Percentiles rank a stretch among this genome's conserved stretches.
These are phyloP conservation scores for Dichotomopilus funicola DNA, from an alignment of 2,329 filamentous ascomycete genomes.

Conservation along the genomic window DNA sequence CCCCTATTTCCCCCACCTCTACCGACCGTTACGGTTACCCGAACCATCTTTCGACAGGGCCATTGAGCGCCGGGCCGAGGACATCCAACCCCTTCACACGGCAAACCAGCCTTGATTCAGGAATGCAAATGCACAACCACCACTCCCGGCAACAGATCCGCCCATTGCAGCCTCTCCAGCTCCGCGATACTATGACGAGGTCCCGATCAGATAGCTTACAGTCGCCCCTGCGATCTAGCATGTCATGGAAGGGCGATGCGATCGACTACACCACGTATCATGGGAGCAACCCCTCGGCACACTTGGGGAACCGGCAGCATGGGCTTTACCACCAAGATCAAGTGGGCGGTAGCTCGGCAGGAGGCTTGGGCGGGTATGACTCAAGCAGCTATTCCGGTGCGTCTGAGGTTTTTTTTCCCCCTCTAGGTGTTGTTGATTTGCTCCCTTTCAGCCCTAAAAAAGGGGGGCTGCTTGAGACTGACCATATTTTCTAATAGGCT, in stretches of 20 bases:
- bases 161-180: constrained; percentile 51
- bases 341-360: constrained; percentile 34
- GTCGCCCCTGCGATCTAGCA: constrained; percentile 52
- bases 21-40: constrained; percentile 50
- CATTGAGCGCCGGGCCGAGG: constrained; percentile 42
- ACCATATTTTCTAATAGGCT: constrained; percentile 24
- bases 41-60: constrained; percentile 38
- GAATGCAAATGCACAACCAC: constrained; percentile 40
- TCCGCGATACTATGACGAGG: constrained; percentile 51
- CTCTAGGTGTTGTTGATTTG: too few relatives aligned
- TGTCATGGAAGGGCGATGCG: constrained; percentile 57
- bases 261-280: constrained; percentile 52
- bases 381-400: constrained; percentile 45
- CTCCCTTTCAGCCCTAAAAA: too few relatives aligned
- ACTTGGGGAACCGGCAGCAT: constrained; percentile 40
- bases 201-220: constrained; percentile 53
- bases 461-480: too few relatives aligned
- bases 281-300: constrained; percentile 40
- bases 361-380: constrained; percentile 43
- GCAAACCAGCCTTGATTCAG: constrained; percentile 40
- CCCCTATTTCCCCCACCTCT: constrained; percentile 49
- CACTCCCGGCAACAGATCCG: constrained; percentile 41
- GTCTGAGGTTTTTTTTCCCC: constrained; percentile 23
- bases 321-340: constrained; percentile 46
- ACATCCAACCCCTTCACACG: constrained; percentile 48